Percentiles rank a stretch among this genome's conserved stretches.
Conservation (phyloP, 768 basidiomycete species). For the Mrakia blollopis region DNA sequence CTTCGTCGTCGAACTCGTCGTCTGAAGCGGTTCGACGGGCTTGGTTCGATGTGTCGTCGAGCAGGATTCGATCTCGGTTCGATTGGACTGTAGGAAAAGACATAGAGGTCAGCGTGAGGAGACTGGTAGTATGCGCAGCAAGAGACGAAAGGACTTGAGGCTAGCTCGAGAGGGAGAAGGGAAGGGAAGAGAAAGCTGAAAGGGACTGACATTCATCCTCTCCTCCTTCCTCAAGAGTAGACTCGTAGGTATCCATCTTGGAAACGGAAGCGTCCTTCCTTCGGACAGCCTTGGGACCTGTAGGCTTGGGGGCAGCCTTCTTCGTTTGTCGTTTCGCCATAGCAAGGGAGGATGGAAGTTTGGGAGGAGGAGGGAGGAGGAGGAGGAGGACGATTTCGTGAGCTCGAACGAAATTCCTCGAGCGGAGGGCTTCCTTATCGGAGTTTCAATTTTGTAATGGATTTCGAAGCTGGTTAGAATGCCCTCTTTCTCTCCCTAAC, state of each 20-base stretch:
- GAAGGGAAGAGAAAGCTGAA: background rate
- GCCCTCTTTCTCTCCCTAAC: too few relatives aligned
- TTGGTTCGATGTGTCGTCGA: conserved; percentile 54
- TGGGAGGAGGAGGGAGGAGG: too few relatives aligned
- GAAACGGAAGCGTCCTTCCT: conserved; percentile 3
- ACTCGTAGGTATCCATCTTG: conserved; percentile 23
- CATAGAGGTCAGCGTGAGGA: background rate
- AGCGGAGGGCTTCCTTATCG: background rate
- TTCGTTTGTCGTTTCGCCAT: background rate
- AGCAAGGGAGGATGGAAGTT: background rate
- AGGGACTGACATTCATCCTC: conserved; percentile 27
- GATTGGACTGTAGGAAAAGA: conserved; percentile 56
- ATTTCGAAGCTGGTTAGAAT: too few relatives aligned
- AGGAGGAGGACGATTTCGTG: background rate
- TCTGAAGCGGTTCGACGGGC: background rate
- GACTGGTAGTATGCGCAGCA: too few relatives aligned
- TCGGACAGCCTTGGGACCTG: conserved; percentile 12
- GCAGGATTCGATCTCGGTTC: conserved; percentile 67
- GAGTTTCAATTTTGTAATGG: background rate
- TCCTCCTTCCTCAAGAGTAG: conserved; percentile 29
- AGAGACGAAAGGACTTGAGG: background rate
- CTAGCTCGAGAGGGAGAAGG: background rate
- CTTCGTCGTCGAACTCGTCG: conserved; percentile 53
- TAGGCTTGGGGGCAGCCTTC: conserved; percentile 5
- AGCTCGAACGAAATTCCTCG: background rate